A percentile compares a stretch with the other conserved stretches of the same genome.
Evolutionary conservation across 2,329 filamentous ascomycete genomes (phyloP).

Genomic region (Xylaria multiplex): DNA sequence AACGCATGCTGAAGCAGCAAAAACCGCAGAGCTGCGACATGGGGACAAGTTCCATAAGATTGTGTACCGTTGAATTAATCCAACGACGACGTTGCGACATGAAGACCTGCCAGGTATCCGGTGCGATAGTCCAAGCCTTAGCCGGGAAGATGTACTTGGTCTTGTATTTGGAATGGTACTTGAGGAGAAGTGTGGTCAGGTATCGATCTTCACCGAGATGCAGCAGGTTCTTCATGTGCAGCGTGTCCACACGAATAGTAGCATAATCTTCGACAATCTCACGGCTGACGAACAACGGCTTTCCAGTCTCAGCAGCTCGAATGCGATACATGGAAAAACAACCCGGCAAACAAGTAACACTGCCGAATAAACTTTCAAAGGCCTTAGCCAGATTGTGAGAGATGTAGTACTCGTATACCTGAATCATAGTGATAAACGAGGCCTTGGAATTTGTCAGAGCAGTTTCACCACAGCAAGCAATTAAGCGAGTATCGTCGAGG

Average conservation of each 20-base stretch:
- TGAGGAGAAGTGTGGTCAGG: slow-evolving; percentile 91
- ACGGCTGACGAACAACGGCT: slow-evolving; percentile 93
- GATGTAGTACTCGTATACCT: slow-evolving; percentile 99
- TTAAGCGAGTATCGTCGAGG: slow-evolving; percentile 90
- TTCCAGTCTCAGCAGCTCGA: slow-evolving; percentile 90
- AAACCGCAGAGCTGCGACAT: slow-evolving; percentile 96
- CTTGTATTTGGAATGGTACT: slow-evolving; percentile 93
- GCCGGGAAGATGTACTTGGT: slow-evolving; percentile 95
- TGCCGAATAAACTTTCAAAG: slow-evolving; percentile 96
- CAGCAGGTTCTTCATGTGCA: slow-evolving; percentile 98
- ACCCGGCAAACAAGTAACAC: slow-evolving; percentile 95
- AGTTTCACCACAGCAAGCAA: slow-evolving; percentile 94
- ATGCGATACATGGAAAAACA: slow-evolving; percentile 99
- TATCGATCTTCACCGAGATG: slow-evolving; percentile 98
- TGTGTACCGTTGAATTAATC: slow-evolving; percentile 99
- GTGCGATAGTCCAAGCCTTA: slow-evolving; percentile 96
- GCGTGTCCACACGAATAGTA: slow-evolving; percentile 93
- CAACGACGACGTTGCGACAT: slow-evolving; percentile 97
- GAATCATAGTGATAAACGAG: slow-evolving; percentile 97
- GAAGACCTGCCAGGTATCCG: slow-evolving; percentile 93
- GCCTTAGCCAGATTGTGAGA: slow-evolving; percentile 97
- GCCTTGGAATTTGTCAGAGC: slow-evolving; percentile 91
- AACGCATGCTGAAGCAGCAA: slow-evolving; percentile 99
- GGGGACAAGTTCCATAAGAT: slow-evolving; percentile 93
- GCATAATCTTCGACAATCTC: slow-evolving; percentile 90